Evolutionary conservation across 305 asterid species (phyloP), one percentile per base, ranked within the genome.

Genomic region (Striga hermonthica): DNA sequence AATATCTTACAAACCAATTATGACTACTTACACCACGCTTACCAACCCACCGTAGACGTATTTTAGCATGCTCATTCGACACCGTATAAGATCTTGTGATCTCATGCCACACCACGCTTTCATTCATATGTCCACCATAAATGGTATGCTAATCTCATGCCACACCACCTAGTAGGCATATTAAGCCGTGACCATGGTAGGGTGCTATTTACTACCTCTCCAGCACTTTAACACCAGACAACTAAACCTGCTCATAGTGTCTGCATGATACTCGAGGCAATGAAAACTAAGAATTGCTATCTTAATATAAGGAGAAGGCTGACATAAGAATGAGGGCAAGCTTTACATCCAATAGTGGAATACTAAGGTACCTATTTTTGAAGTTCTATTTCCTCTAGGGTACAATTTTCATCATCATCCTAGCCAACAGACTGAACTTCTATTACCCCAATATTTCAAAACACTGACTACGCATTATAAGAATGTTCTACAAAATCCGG

Each of bases 181-280:
- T 22, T 22, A 22, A 22, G 31, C 31, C 2, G 31, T 22, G 1
- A 22, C 31, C 31, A 22, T 22, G 31, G 2, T 22, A 0, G 31
- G 31, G 31, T 22, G 31, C 31, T 22, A 22, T 22, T 22, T 22
- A 22, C 31, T 2, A 22, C 31, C 31, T 22, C 31, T 41, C 15
- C 44, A 44, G 44, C 60, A 64, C 47, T 12, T 52, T 47, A 50
- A 64, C 67, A 63, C 52, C 68, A 56, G 48, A n/a, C 66, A 3
- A 44, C 64, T 54, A 57, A 65, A 68, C 36, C 9, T 22, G 22
- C 55, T 16, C 10, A 57, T 36, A 57, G 36, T 43, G 58, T 28
- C 54, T 11, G 36, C 47, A 31, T 28, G 54, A 47, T 12, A 56
- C 49, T 52, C n/a, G 41, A 63, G 47, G 55, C 4, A 22, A 11